Base-by-base conservation (phyloP, 805 yeast genomes). In the Wickerhamomyces silvicola region DNA sequence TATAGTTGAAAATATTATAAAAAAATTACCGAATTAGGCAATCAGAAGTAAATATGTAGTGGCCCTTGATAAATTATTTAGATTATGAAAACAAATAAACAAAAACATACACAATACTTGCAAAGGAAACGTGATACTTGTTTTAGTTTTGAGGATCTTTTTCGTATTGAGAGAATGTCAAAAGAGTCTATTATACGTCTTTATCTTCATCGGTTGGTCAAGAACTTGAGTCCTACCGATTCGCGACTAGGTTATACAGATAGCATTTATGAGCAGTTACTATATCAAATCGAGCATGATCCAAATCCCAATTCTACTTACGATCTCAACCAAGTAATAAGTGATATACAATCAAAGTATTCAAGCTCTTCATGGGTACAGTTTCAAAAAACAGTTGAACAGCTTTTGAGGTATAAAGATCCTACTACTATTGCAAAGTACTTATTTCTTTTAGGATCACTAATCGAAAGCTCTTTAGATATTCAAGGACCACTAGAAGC, bases 361-460 rank as follows among this genome's bases (percentile, higher is more conserved):
- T 24, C 38, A 3, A 28, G 20, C 4, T 26, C 27, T 12, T 18
- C 37, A 4, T 66, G 70, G 71, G 24, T 38, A 2, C 39, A 43
- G 14, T 60, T 68, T 38, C 61, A 57, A 24, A 31, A 39, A 8
- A 40, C 57, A 2, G 37, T 66, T 13, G 57, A 62, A 2, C 35
- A 45, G 12, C 46, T 69, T 11, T 26, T 57, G 11, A 50, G 42
- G 17, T 34, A 48, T 17, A 56, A 50, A 23, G 45, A 57, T 16
- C 33, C 43, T 4, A 63, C 58, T 4, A 60, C 64, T 18, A 52
- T 62, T 11, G 49, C 57, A 14, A 55, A 48, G 17, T 66, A 66
- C 37, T 44, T 68, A 32, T 43, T 45, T 10, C 57, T 60, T 31
- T 47, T 68, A 18, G 46, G 50, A 25, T 33, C 50, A 12, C 7